phyloP scores from a whole-genome alignment of 441 rosid genomes.

The Euphorbia celastroides region DNA sequence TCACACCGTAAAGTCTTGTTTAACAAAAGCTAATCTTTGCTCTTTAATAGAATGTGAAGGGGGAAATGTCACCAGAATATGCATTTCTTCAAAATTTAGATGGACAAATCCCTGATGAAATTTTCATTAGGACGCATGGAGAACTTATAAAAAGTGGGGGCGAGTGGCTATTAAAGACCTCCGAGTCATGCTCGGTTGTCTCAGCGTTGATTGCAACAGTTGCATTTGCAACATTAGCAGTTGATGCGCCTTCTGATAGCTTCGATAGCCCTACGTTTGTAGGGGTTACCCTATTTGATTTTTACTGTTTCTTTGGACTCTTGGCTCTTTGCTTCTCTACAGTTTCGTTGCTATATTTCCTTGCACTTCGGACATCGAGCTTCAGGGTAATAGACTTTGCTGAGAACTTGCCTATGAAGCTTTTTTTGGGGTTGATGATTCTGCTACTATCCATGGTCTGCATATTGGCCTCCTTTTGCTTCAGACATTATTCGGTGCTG shows the following conservation, averaged over 20 bases:
- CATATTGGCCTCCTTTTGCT: constrained; percentile 32
- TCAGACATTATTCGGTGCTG: constrained; percentile 36
- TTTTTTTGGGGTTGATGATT: constrained; percentile 31
- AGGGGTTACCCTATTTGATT: constrained; percentile 25
- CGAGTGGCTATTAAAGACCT: constrained; percentile 39
- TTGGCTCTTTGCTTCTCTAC: constrained; percentile 43
- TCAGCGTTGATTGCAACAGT: constrained; percentile 45
- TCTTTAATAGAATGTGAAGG: constrained; percentile 33
- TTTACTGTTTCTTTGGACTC: constrained; percentile 36
- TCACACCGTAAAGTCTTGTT: too few species aligned
- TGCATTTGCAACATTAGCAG: constrained; percentile 38
- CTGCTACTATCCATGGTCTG: constrained; percentile 37
- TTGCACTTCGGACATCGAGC: constrained; percentile 37
- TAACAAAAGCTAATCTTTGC: not conserved
- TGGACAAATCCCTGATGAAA: constrained; percentile 22
- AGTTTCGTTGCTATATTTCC: constrained; percentile 30
- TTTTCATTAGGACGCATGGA: constrained; percentile 20
- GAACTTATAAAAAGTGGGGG: constrained; percentile 21
- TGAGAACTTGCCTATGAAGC: constrained; percentile 26
- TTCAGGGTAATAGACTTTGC: constrained; percentile 33
- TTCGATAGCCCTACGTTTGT: constrained; percentile 19
- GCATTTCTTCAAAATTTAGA: constrained; percentile 29
- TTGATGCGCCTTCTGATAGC: constrained; percentile 29
- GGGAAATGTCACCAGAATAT: constrained; percentile 29
- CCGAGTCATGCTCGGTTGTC: constrained; percentile 43